These are phyloP conservation scores for Pichia deserticola DNA, from an alignment of 805 yeast genomes.

Conservation along the genomic window DNA sequence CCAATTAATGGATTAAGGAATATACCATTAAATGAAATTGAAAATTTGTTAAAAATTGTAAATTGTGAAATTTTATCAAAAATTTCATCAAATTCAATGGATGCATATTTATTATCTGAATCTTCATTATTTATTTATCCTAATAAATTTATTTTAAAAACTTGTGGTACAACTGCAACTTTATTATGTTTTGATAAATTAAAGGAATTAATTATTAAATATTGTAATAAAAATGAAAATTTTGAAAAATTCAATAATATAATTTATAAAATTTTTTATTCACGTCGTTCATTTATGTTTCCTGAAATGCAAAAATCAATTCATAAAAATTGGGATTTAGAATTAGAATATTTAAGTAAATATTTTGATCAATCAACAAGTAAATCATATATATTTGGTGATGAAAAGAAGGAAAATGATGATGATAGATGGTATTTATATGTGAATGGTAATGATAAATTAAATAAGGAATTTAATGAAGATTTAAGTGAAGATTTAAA, in stretches of 20 bases:
- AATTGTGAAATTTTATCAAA: conserved; percentile 84
- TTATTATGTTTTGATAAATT: conserved; percentile 65
- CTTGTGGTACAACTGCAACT: conserved; percentile 95
- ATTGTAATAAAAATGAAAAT: conserved; percentile 31
- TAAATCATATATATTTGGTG: conserved; percentile 70
- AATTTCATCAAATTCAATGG: conserved; percentile 56
- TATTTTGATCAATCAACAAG: conserved; percentile 56
- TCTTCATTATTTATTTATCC: conserved; percentile 85
- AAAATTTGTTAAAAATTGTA: conserved; percentile 66
- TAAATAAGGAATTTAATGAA: background rate
- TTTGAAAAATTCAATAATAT: conserved; percentile 20
- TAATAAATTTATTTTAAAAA: conserved; percentile 78
- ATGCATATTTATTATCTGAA: conserved; percentile 83
- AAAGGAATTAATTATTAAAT: conserved; percentile 40
- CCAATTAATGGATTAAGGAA: conserved; percentile 46
- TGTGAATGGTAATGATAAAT: conserved; percentile 41
- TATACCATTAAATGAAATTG: conserved; percentile 65
- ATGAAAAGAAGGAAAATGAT: conserved; percentile 32
- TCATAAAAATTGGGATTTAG: conserved; percentile 81
- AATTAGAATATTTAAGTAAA: conserved; percentile 59
- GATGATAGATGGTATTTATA: conserved; percentile 90
- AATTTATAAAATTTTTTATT: conserved; percentile 69
- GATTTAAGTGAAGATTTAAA: conserved; percentile 35
- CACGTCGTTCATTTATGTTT: conserved; percentile 88
- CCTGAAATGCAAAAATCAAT: conserved; percentile 77